A percentile compares a stretch with the other conserved stretches of the same genome.
Evolutionary conservation across 2,329 filamentous ascomycete genomes (phyloP).

Genomic region (Alternaria alternata): DNA sequence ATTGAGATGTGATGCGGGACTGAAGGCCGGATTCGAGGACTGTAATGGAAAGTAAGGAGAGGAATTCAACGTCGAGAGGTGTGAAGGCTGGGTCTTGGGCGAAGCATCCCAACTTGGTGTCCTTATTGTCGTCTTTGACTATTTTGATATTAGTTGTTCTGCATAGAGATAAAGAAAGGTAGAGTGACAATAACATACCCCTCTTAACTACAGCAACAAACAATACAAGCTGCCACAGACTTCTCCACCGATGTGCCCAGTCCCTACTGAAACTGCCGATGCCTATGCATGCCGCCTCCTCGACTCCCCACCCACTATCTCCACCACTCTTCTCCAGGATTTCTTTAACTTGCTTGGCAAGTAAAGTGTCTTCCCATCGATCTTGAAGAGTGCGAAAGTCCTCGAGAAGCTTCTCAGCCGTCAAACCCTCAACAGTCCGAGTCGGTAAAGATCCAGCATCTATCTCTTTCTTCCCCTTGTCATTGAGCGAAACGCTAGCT

Average conservation of each 20-base stretch:
- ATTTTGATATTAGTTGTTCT: not conserved
- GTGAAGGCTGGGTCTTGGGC: slow-evolving; percentile 51
- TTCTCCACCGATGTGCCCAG: slow-evolving; percentile 44
- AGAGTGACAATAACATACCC: slow-evolving; percentile 8
- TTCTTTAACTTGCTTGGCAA: slow-evolving; percentile 28
- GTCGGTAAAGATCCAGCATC: slow-evolving; percentile 19
- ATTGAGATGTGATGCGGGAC: slow-evolving; percentile 23
- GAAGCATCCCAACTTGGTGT: slow-evolving; percentile 25
- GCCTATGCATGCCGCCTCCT: slow-evolving; percentile 46
- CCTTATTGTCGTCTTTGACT: slow-evolving; percentile 4
- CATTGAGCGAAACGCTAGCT: slow-evolving; percentile 15
- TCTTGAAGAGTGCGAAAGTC: slow-evolving; percentile 34
- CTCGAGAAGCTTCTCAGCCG: slow-evolving; percentile 30
- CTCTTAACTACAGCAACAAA: slow-evolving; percentile 38
- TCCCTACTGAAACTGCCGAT: slow-evolving; percentile 49
- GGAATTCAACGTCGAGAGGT: slow-evolving; percentile 40
- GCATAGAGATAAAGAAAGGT: too few relatives aligned
- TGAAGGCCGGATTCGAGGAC: slow-evolving; percentile 26
- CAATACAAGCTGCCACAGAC: slow-evolving; percentile 50
- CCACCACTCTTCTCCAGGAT: slow-evolving; percentile 17
- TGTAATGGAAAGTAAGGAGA: slow-evolving; percentile 32
- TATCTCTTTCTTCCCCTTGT: slow-evolving; percentile 1
- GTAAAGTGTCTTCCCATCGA: slow-evolving; percentile 34
- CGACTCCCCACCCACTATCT: slow-evolving; percentile 20
- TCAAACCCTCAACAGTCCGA: slow-evolving; percentile 32